Evolutionary conservation across 1,284 basidiomycete species (phyloP).

Genomic region (Malassezia globosa): DNA sequence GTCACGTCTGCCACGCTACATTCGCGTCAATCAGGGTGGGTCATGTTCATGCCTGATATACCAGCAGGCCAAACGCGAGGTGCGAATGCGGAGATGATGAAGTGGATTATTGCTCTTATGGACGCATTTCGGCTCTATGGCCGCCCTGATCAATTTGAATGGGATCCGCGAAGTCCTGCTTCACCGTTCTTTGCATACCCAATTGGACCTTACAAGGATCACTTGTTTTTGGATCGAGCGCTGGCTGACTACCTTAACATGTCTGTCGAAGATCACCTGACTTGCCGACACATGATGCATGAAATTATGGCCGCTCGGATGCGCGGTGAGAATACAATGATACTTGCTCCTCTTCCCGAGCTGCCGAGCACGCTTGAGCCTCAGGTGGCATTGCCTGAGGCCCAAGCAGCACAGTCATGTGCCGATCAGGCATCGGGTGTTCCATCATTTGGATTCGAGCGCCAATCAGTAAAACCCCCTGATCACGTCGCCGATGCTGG

Average conservation of each 20-base stretch:
- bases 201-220: slow-evolving; percentile 49
- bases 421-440: no score
- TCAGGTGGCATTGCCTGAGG: no score
- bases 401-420: no score
- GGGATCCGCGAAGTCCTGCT: slow-evolving; percentile 50
- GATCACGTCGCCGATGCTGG: no score
- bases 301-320: slow-evolving; percentile 45
- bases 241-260: slow-evolving; percentile 67
- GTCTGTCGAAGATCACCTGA: slow-evolving; percentile 55
- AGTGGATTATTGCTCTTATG: slow-evolving; percentile 63
- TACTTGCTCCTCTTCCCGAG: slow-evolving; percentile 42
- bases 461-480: no score
- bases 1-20: slow-evolving; percentile 54
- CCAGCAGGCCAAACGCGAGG: slow-evolving; percentile 23
- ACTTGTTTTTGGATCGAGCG: slow-evolving; percentile 79
- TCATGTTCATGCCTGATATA: slow-evolving; percentile 48
- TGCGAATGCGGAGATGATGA: slow-evolving; percentile 66
- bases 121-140: slow-evolving; percentile 47
- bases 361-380: no score
- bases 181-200: slow-evolving; percentile 47
- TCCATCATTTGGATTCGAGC: no score
- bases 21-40: slow-evolving; percentile 48
- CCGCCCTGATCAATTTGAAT: slow-evolving; percentile 30
- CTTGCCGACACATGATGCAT: slow-evolving; percentile 31
- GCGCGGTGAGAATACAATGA: slow-evolving; percentile 40